phyloP scores from a whole-genome alignment of 139 green algal genomes.

The Asterochloris sp. region DNA sequence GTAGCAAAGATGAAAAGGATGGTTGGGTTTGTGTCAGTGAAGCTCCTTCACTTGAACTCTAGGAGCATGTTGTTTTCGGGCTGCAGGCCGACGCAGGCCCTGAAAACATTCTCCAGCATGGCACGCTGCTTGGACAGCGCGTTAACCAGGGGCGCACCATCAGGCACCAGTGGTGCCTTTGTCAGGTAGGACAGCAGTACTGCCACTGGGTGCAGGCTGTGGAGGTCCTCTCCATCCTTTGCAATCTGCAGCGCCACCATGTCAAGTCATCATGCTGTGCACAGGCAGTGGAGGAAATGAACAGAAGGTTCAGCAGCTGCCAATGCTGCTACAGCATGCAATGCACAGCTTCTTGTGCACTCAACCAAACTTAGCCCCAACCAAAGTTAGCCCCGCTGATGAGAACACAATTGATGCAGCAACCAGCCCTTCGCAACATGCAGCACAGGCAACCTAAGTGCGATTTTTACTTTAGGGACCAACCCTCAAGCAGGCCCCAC shows the following conservation, averaged over 20 bases:
- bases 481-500: background rate
- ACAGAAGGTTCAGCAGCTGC: too few species aligned
- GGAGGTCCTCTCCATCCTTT: constrained; percentile 70
- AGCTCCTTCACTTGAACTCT: constrained; percentile 59
- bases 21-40: too few species aligned
- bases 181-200: constrained; percentile 93
- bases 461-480: background rate
- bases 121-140: constrained; percentile 94
- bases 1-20: too few species aligned
- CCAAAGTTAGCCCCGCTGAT: too few species aligned
- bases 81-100: constrained; percentile 90
- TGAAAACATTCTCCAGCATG: constrained; percentile 97
- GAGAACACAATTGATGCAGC: background rate
- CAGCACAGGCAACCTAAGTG: background rate
- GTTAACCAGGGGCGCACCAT: constrained; percentile 96
- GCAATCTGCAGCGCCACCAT: constrained; percentile 72
- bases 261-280: constrained; percentile 73
- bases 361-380: too few species aligned
- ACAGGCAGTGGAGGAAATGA: too few species aligned
- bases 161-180: constrained; percentile 87
- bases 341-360: too few species aligned
- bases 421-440: too few species aligned
- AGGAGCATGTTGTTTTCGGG: constrained; percentile 97
- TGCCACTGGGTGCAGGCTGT: constrained; percentile 89
- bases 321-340: too few species aligned